Evolutionary conservation across 2,329 filamentous ascomycete genomes (phyloP), one percentile per base, ranked within the genome.

Genomic region (Penicillium sp.): DNA sequence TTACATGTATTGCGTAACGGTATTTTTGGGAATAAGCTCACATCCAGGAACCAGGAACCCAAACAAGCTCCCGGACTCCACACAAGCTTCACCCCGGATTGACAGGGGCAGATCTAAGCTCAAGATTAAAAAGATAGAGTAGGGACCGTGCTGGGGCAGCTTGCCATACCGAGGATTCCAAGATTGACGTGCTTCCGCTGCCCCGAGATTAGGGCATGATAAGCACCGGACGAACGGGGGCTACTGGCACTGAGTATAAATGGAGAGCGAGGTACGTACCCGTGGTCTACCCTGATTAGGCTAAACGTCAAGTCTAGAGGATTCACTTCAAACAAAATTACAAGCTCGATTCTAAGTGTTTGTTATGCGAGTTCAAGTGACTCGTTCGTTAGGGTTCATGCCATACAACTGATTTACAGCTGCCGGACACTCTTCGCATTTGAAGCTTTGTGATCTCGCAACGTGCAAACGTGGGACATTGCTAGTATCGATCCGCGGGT

Each of bases 21-120:
- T 42, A 52, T 43, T 53, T 53, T 53, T 48, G 38, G 34, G 34
- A 36, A 48, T 45, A 55, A 53, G 49, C 53, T 55, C 31, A 46
- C 36, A 50, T 45, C 24, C 50, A 54, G 24, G 36, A 48, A 18
- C 50, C 21, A 21, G 32, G 22, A 44, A 24, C 29, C 16, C 29
- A 39, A 42, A 48, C 32, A 50, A 50, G 40, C 51, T 54, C 45
- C 40, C 46, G 42, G 49, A 49, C 61, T 59, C 62, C 61, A 64
- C 61, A 55, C 49, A 51, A 64, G 62, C 62, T 64, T 48, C 45
- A 61, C 60, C 60, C 62, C 62, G 43, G 62, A 64, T 63, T 57
- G 8, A 52, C 58, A 55, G 46, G 44, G 41, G 14, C 16, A 24
- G 46, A 21, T 44, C 56, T 18, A 22, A 40, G 24, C 38, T 50